Base-by-base conservation (phyloP, 192 early-diverging fungal genomes). In the Entomortierella parvispora region DNA sequence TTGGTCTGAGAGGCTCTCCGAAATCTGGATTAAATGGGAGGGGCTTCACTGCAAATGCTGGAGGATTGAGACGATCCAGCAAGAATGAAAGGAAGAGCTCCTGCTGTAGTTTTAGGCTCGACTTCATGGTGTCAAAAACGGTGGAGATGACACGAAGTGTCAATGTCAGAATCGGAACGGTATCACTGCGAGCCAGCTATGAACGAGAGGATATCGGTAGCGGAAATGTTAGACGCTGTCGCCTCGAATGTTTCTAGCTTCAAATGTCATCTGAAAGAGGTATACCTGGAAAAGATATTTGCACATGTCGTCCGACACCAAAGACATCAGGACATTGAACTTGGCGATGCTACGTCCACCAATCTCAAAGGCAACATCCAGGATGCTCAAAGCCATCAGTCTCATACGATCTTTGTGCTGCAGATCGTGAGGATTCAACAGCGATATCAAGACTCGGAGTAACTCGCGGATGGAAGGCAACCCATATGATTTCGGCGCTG, bases 391-490 rank as follows among this genome's bases (percentile, higher is more conserved):
- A 15, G 96, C 94, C 81, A 98, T 87, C 37, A 96, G 80, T 15
- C 97, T 86, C 88, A 98, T 92, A 0, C 94, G 91, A 77, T 99
- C 97, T 0, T 95, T 97, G 80, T 98, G 96, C 60, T 93, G 90
- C 63, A 91, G 82, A 60, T 98, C 94, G 23, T 89, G 88, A 14
- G 96, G 96, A 79, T 99, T 95, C 28, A 95, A 85, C 10, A 99
- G 82, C 6, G 93, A 93, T 22, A 95, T 92, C 5, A 99, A 83
- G 0, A 97, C 97, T 0, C 97, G 89, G 15, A 97, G 72, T 14
- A 97, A 86, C 80, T 99, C 97, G 31, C 91, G 84, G 40, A 95
- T 93, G 1, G 96, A 90, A 8, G 96, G 95, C 22, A 97, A 76
- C 1, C 94, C 94, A 79, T 91, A 95, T 2, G 91, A 79, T 47